A percentile compares a stretch with the other conserved stretches of the same genome.
Evolutionary conservation across 2,329 filamentous ascomycete genomes (phyloP).

Genomic region (Alternaria atra): DNA sequence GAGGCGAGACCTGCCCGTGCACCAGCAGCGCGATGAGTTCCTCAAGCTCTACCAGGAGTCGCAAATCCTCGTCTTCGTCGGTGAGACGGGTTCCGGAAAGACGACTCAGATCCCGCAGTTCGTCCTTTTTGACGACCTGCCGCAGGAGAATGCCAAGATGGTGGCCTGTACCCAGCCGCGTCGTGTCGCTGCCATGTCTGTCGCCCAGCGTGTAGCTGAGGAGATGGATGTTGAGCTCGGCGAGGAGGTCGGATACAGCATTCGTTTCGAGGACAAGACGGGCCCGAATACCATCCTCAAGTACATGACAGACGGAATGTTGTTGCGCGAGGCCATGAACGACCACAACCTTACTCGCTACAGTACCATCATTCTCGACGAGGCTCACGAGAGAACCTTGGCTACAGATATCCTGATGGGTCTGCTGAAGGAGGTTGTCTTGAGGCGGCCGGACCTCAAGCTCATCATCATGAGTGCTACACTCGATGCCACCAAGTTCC

Average conservation of each 20-base stretch:
- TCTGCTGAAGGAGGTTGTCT: conserved; percentile 90
- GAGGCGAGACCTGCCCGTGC: conserved; percentile 86
- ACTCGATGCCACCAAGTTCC: conserved; percentile 96
- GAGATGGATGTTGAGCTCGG: conserved; percentile 93
- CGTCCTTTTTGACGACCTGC: conserved; percentile 95
- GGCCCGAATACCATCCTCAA: conserved; percentile 91
- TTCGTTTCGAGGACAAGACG: conserved; percentile 96
- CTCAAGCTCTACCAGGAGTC: conserved; percentile 89
- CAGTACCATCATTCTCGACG: conserved; percentile 97
- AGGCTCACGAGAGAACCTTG: conserved; percentile 97
- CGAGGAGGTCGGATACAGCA: conserved; percentile 94
- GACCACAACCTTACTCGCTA: conserved; percentile 90
- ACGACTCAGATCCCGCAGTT: conserved; percentile 99
- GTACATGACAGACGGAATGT: conserved; percentile 99
- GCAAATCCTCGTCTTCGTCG: conserved; percentile 97
- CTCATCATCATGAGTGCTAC: conserved; percentile 97
- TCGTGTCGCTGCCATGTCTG: conserved; percentile 96
- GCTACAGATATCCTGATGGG: conserved; percentile 95
- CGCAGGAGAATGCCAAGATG: conserved; percentile 84
- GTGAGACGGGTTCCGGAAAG: conserved; percentile 99
- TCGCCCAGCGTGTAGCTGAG: conserved; percentile 94
- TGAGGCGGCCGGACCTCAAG: conserved; percentile 85
- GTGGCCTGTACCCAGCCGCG: conserved; percentile 97
- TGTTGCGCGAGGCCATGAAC: conserved; percentile 91
- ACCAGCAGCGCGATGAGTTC: conserved; percentile 94